Evolutionary conservation across 2,329 filamentous ascomycete species (phyloP), one percentile per base, ranked within the genome.

Genomic region (Aspergillus sp.): DNA sequence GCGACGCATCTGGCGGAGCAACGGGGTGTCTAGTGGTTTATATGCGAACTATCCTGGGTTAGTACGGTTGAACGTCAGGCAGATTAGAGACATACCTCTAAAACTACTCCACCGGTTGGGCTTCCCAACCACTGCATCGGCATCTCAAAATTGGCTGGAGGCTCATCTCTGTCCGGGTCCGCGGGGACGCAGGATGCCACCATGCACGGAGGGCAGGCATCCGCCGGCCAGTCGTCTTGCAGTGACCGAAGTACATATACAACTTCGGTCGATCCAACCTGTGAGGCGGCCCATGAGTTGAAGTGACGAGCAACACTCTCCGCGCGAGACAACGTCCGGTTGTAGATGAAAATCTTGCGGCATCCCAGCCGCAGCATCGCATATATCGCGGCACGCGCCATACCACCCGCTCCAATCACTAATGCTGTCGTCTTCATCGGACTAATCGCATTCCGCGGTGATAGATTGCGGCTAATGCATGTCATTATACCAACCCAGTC

Each of bases 311-410:
- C 89, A 0, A 93, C 82, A 43, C 84, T 86, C 58, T 88, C 82
- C 0, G 91, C 90, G 54, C 89, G 89, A n/a, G 82, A 80, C 2
- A 83, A 64, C 0, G 90, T 93, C 30, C 91, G 83, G 69, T 94
- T 93, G 73, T 86, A 88, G 23, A 94, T 84, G 66, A 90, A 88
- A 52, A 94, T 90, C 66, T 91, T 90, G 62, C 87, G 86, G 53
- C 92, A 90, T 3, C 91, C 91, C 7, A 93, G 81, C 68, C 91
- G 89, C 25, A 93, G 82, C 85, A 94, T 87, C 1, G 91, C 88
- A 68, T 94, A 94, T 2, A 92, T 85, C 2, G 90, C 89, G 3
- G 91, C 90, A 62, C 91, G 84, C 8, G 89, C 91, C 90, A 93
- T 93, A 7, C 91, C 91, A 48, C 85, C 85, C n/a, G 85, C 84